Percentiles rank a stretch among this genome's conserved stretches.
Evolutionary conservation across 2,329 filamentous ascomycete species (phyloP).

Genomic region (Cryphonectria carpinicola): DNA sequence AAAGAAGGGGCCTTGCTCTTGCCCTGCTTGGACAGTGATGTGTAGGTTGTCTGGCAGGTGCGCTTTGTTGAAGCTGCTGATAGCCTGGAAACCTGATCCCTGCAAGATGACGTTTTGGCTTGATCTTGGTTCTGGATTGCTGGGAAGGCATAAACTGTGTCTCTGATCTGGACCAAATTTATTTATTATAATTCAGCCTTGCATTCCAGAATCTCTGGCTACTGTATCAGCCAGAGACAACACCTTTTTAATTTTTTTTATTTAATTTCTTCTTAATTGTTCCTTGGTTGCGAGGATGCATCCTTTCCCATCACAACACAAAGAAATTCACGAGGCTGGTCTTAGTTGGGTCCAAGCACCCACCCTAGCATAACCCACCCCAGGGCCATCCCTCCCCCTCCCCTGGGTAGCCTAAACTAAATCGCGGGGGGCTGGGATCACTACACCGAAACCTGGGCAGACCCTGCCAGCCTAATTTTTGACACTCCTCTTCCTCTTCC

Average conservation of each 20-base stretch:
- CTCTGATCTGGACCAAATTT: neutral
- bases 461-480: neutral
- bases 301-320: neutral
- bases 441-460: neutral
- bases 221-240: constrained; percentile 4
- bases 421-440: constrained; percentile 1
- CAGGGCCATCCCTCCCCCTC: neutral
- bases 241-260: neutral
- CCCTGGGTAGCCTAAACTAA: neutral
- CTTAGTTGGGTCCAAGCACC: neutral
- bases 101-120: constrained; percentile 1
- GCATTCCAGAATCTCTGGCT: neutral
- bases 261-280: neutral
- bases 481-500: too few relatives aligned
- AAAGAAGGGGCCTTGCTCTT: neutral
- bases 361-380: neutral
- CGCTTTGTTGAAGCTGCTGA: neutral
- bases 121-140: neutral
- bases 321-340: neutral
- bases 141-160: neutral
- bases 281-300: neutral
- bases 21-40: neutral
- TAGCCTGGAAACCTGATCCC: neutral
- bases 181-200: neutral
- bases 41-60: too few relatives aligned